Conservation (phyloP, 1,139 yeast genomes). For the Hyphopichia burtonii region DNA sequence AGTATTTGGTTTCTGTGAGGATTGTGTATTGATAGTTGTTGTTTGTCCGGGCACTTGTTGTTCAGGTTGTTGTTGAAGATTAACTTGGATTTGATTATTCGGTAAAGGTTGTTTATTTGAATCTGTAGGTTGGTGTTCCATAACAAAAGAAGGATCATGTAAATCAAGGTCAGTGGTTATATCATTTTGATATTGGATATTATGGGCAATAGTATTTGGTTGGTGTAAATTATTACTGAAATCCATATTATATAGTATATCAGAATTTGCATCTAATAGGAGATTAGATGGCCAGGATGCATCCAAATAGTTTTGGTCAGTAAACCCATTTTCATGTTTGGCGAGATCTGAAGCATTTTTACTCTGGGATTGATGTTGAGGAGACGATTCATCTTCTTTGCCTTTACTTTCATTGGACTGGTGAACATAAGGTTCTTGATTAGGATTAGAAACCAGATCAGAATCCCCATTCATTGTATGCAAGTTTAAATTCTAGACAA, state of each 20-base stretch:
- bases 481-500: too few species aligned
- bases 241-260: conserved; percentile 18
- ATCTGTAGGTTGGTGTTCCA: conserved; percentile 6
- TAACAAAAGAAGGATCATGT: conserved; percentile 1
- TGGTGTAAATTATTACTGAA: conserved; percentile 17
- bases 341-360: neutral
- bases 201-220: conserved; percentile 25
- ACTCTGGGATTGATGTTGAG: neutral
- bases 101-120: conserved; percentile 1
- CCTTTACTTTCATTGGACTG: too few species aligned
- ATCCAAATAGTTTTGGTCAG: conserved; percentile 32
- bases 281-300: conserved; percentile 43
- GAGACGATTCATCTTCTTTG: neutral
- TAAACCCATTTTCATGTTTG: neutral
- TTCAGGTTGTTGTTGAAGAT: conserved; percentile 1
- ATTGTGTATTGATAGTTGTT: neutral
- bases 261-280: conserved; percentile 36
- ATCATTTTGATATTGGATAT: conserved; percentile 34
- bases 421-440: too few species aligned
- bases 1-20: conserved; percentile 1
- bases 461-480: too few species aligned
- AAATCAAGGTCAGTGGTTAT: conserved; percentile 10
- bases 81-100: neutral
- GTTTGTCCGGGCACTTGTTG: conserved; percentile 4
- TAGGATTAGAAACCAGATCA: too few species aligned